Evolutionary conservation across 2,329 filamentous ascomycete species (phyloP).

Genomic region (Venturia effusa): DNA sequence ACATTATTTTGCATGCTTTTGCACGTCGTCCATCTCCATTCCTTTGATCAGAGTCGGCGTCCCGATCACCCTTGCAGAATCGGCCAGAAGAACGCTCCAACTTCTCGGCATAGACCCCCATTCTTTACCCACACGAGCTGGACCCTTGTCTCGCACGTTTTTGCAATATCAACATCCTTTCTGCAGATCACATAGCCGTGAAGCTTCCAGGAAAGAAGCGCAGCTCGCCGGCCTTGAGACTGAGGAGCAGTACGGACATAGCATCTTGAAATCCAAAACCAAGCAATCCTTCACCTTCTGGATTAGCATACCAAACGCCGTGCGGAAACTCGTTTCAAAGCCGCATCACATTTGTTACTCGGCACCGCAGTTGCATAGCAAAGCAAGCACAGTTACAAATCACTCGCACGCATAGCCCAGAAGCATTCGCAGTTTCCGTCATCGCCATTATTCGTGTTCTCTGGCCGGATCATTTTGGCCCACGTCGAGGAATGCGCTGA

Average conservation of each 20-base stretch:
- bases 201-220: neutral
- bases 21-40: neutral
- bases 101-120: neutral
- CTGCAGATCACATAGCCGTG: neutral
- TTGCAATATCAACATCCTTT: conserved; percentile 6
- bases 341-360: conserved; percentile 1
- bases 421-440: neutral
- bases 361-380: neutral
- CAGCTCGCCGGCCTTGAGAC: neutral
- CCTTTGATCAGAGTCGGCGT: neutral
- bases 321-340: conserved; percentile 1
- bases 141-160: neutral
- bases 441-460: neutral
- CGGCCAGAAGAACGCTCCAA: neutral
- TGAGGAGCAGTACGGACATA: neutral
- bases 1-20: conserved; percentile 3
- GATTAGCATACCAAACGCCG: neutral
- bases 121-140: neutral
- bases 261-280: neutral
- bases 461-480: neutral
- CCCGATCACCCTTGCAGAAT: neutral
- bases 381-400: conserved; percentile 1
- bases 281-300: neutral
- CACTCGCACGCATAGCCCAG: neutral
- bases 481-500: neutral